Conservation (phyloP, 2,329 filamentous ascomycete genomes). For the Aspergillus sp. region DNA sequence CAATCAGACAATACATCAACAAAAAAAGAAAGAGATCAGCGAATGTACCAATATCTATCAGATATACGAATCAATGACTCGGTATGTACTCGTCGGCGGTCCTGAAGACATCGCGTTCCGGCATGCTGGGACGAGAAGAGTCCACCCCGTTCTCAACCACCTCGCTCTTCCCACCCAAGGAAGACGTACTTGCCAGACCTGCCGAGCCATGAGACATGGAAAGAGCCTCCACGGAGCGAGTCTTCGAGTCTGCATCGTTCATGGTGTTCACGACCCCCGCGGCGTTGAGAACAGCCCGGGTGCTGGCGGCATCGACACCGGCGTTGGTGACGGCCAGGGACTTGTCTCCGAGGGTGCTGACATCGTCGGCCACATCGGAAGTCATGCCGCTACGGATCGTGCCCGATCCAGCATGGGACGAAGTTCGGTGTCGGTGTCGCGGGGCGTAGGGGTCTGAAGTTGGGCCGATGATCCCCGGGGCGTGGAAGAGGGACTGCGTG, state of each 20-base stretch:
- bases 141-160: slow-evolving; percentile 7
- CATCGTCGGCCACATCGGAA: slow-evolving; percentile 26
- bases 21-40: background rate
- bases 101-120: slow-evolving; percentile 29
- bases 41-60: background rate
- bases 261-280: slow-evolving; percentile 27
- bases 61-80: background rate
- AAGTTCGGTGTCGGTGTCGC: slow-evolving; percentile 18
- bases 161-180: background rate
- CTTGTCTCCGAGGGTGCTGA: slow-evolving; percentile 29
- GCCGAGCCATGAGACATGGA: slow-evolving; percentile 16
- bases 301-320: slow-evolving; percentile 29
- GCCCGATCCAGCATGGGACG: slow-evolving; percentile 25
- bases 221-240: slow-evolving; percentile 26
- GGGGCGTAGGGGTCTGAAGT: slow-evolving; percentile 22
- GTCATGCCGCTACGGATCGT: slow-evolving; percentile 31
- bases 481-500: slow-evolving; percentile 33
- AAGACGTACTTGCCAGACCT: slow-evolving; percentile 13
- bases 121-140: slow-evolving; percentile 25
- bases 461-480: slow-evolving; percentile 24
- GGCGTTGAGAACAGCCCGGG: slow-evolving; percentile 28
- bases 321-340: slow-evolving; percentile 19
- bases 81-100: slow-evolving; percentile 25
- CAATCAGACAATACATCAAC: background rate
- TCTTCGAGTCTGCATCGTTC: slow-evolving; percentile 15